Base-by-base conservation (phyloP, 2,329 filamentous ascomycete species). In the Colletotrichum noveboracense region DNA sequence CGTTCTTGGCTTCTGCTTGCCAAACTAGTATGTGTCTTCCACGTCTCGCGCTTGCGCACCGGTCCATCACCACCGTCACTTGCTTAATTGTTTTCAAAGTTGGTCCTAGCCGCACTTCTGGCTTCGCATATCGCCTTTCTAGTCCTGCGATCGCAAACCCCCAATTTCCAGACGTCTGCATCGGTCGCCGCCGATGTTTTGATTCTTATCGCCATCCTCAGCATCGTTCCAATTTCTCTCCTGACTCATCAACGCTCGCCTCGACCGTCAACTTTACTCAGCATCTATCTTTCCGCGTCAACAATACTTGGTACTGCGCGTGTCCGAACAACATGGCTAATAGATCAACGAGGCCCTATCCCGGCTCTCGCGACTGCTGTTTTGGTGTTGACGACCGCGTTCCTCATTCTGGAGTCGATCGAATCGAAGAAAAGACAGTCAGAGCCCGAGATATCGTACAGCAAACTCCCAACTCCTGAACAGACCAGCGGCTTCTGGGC, bases 181-280 rank as follows among this genome's bases (percentile, higher is more conserved):
- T 81, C 80, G 0, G 36, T 80, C 5, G 75, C 79, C 1, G 79
- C 77, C 6, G 79, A 81, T 67, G 70, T 78, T 3, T 32, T 81
- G 21, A n/a, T 69, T 21, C 8, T 77, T 7, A 14, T 76, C 30
- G 77, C 78, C 16, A 79, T 75, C 1, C 58, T 73, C 16, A 70
- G 16, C 7, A 75, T 77, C 8, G 60, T 58, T 2, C n/a, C 74
- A 4, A 66, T 80, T 6, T 82, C 78, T 12, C 74, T 72, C 7
- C 36, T 78, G 8, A 78, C 71, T 52, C 78, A 82, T 43, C 77
- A 76, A 14, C 73, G 78, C 18, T 80, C 79, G 2, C 52, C 60
- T 16, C 79, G 79, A 1, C 81, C 80, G 3, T 81, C 79, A 3
- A 80, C 81, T 5, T 56, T 81, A 1, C 74, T 82, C 6, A 77